Evolutionary conservation across 169 alveolate species (phyloP).

Genomic region (Cyclospora cayetanensis): DNA sequence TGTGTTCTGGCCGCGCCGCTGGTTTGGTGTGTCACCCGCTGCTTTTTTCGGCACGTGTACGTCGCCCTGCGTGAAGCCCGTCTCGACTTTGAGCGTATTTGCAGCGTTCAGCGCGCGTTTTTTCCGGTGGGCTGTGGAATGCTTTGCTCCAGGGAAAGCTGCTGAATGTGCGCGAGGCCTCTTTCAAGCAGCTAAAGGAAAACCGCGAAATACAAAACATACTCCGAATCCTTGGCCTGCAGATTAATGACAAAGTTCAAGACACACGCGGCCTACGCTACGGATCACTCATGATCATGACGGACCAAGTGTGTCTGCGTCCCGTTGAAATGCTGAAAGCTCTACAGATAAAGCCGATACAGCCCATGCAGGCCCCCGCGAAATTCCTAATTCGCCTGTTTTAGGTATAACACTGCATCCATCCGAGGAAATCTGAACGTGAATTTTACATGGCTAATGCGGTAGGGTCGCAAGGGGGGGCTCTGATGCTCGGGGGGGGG

Average conservation of each 20-base stretch:
- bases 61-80: too few species aligned
- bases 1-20: not conserved
- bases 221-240: conserved; percentile 96
- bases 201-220: conserved; percentile 97
- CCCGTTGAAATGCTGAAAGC: too few species aligned
- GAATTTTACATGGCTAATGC: too few species aligned
- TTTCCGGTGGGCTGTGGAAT: not conserved
- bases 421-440: too few species aligned
- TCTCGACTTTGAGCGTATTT: too few species aligned
- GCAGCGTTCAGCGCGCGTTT: not conserved
- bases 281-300: conserved; percentile 99
- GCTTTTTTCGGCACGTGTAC: not conserved
- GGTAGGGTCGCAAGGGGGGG: too few species aligned
- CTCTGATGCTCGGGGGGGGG: not conserved
- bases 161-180: conserved; percentile 99
- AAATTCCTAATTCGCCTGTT: too few species aligned
- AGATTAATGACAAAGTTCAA: conserved; percentile 74
- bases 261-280: conserved; percentile 95
- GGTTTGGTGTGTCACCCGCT: not conserved
- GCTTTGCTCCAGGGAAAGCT: conserved; percentile 94
- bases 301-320: conserved; percentile 93
- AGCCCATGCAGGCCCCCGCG: too few species aligned
- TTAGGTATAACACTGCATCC: too few species aligned
- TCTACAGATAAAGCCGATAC: too few species aligned
- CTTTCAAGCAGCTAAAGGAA: conserved; percentile 93